Conservation (phyloP, 768 basidiomycete species). For the Lactifluus echinatus region DNA sequence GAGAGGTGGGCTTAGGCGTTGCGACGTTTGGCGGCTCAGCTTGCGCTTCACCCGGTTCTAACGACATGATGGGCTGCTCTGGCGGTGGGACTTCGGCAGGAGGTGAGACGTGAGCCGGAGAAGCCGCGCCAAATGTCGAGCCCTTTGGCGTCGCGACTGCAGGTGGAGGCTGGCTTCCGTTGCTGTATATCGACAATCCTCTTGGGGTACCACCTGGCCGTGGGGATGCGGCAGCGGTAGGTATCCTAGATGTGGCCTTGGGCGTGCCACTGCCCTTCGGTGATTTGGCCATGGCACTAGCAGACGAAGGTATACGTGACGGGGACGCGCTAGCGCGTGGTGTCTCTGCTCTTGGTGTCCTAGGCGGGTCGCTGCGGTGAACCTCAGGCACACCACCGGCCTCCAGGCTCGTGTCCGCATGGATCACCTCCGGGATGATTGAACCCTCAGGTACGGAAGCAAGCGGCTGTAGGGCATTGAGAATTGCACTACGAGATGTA, state of each 20-base stretch:
- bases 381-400: constrained; percentile 3
- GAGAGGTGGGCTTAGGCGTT: constrained; percentile 3
- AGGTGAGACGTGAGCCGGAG: not conserved
- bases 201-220: constrained; percentile 15
- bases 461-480: constrained; percentile 23
- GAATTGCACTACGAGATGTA: constrained; percentile 21
- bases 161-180: constrained; percentile 6
- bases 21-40: not conserved
- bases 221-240: constrained; percentile 5
- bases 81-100: not conserved
- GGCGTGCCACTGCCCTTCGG: constrained; percentile 5
- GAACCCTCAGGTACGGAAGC: constrained; percentile 19
- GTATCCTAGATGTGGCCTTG: constrained; percentile 5
- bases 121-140: not conserved
- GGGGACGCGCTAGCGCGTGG: constrained; percentile 13
- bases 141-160: constrained; percentile 9
- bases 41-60: not conserved
- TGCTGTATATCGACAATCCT: constrained; percentile 13
- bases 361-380: constrained; percentile 11
- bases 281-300: not conserved
- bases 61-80: not conserved
- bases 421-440: constrained; percentile 12
- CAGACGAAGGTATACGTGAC: not conserved
- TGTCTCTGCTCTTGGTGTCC: constrained; percentile 18
- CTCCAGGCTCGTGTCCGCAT: not conserved